Evolutionary conservation across 345 rosid genomes (phyloP).

Genomic region (Brassica juncea): DNA sequence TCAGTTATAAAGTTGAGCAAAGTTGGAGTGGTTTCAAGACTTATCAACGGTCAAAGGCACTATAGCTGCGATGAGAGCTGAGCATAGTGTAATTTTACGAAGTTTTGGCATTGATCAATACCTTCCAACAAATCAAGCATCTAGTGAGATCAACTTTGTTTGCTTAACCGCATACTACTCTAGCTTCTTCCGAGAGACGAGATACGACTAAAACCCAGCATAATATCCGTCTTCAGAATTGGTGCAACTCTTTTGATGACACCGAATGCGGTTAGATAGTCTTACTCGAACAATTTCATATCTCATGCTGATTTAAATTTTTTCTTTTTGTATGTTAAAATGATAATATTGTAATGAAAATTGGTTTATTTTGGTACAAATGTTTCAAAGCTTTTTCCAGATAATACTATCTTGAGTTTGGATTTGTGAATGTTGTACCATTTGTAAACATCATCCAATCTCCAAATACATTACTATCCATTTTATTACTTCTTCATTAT

Average conservation of each 20-base stretch:
- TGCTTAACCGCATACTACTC: not conserved
- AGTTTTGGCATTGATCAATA: not conserved
- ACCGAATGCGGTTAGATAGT: not conserved
- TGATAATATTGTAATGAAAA: not conserved
- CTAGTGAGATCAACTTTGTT: not conserved
- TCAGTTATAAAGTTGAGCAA: not conserved
- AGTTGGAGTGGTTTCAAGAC: not conserved
- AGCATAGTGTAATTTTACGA: not conserved
- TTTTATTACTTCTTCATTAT: not conserved
- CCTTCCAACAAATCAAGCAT: not conserved
- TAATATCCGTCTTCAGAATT: not conserved
- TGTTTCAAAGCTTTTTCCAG: not conserved
- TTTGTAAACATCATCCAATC: not conserved
- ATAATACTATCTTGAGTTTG: not conserved
- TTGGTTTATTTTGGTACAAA: not conserved
- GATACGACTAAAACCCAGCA: not conserved
- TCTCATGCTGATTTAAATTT: not conserved
- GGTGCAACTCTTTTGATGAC: not conserved
- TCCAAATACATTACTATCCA: not conserved
- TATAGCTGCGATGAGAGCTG: not conserved
- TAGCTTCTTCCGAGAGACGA: not conserved
- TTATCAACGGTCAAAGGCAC: not conserved
- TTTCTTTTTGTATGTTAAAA: not conserved
- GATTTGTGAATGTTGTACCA: not conserved
- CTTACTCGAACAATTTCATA: not conserved